Evolutionary conservation across 2,329 filamentous ascomycete species (phyloP).

Genomic region (Lecanosticta acicola): DNA sequence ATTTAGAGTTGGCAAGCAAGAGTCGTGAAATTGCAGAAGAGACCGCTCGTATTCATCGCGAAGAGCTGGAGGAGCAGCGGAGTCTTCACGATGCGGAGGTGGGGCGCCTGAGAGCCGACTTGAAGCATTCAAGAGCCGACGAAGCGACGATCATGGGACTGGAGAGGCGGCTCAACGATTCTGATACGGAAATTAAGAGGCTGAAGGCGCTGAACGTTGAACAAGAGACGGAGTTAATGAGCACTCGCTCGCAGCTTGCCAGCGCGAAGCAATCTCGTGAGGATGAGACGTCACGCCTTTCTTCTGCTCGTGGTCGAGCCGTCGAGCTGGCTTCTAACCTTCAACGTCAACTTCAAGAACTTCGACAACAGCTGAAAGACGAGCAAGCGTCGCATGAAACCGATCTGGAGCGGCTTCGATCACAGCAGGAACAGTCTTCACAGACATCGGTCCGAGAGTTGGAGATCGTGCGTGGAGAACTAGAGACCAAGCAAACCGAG

Average conservation of each 20-base stretch:
- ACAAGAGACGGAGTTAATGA: constrained; percentile 11
- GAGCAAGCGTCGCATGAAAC: constrained; percentile 20
- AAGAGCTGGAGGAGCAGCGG: constrained; percentile 24
- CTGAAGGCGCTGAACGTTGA: constrained; percentile 13
- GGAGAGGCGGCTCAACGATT: constrained; percentile 16
- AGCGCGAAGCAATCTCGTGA: constrained; percentile 13
- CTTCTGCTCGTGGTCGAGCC: constrained; percentile 18
- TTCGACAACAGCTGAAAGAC: constrained; percentile 22
- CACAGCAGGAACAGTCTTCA: constrained; percentile 10
- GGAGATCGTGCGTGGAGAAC: constrained; percentile 15
- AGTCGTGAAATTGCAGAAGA: constrained; percentile 21
- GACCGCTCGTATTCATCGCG: constrained; percentile 12
- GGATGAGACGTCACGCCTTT: constrained; percentile 14
- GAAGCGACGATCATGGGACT: constrained; percentile 19
- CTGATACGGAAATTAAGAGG: constrained; percentile 20
- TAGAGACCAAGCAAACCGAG: constrained; percentile 20
- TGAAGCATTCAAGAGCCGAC: constrained; percentile 17
- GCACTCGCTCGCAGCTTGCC: constrained; percentile 14
- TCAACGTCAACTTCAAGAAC: constrained; percentile 22
- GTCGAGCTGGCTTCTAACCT: constrained; percentile 19
- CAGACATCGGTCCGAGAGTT: constrained; percentile 14
- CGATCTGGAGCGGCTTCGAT: constrained; percentile 18
- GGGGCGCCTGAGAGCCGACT: constrained; percentile 18
- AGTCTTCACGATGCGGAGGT: constrained; percentile 19
- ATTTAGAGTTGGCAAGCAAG: constrained; percentile 21